These are phyloP conservation scores for Incumbomyces delicatus DNA, from an alignment of 2,329 filamentous ascomycete genomes.

Conservation along the genomic window DNA sequence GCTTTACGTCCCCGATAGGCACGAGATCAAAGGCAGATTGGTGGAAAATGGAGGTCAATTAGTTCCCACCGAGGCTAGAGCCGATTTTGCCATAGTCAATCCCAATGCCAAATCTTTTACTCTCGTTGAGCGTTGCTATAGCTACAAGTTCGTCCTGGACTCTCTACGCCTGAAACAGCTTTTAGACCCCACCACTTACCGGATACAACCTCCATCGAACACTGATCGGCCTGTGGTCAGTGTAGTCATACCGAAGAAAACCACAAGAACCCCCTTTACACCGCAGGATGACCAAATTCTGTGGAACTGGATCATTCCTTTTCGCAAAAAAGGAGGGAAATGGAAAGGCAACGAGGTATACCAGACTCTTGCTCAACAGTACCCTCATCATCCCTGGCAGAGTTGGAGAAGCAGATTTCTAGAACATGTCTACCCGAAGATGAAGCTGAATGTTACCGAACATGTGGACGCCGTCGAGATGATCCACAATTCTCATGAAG, in stretches of 20 bases:
- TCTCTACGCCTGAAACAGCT: slow-evolving; percentile 42
- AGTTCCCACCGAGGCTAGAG: slow-evolving; percentile 43
- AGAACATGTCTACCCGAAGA: slow-evolving; percentile 25
- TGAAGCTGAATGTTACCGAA: slow-evolving; percentile 7
- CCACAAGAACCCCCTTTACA: slow-evolving; percentile 28
- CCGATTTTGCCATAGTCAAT: slow-evolving; percentile 51
- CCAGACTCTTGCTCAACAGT: slow-evolving; percentile 29
- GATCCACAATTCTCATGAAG: not conserved
- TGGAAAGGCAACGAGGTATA: slow-evolving; percentile 36
- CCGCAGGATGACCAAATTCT: slow-evolving; percentile 36
- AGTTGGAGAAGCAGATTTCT: slow-evolving; percentile 41
- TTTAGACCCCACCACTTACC: slow-evolving; percentile 39
- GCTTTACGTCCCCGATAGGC: slow-evolving; percentile 43
- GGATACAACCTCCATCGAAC: slow-evolving; percentile 34
- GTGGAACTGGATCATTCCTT: slow-evolving; percentile 34
- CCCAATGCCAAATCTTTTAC: slow-evolving; percentile 38
- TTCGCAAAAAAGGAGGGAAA: slow-evolving; percentile 24
- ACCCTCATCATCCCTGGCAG: slow-evolving; percentile 38
- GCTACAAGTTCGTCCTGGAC: slow-evolving; percentile 48
- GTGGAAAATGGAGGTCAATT: slow-evolving; percentile 46
- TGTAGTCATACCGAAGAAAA: slow-evolving; percentile 27
- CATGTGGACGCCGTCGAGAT: not conserved
- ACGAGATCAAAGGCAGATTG: slow-evolving; percentile 27
- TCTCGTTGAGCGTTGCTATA: slow-evolving; percentile 38
- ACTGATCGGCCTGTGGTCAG: slow-evolving; percentile 36